Evolutionary conservation across 2,329 filamentous ascomycete species (phyloP), one percentile per base, ranked within the genome.

Genomic region (Penicillium sp.): DNA sequence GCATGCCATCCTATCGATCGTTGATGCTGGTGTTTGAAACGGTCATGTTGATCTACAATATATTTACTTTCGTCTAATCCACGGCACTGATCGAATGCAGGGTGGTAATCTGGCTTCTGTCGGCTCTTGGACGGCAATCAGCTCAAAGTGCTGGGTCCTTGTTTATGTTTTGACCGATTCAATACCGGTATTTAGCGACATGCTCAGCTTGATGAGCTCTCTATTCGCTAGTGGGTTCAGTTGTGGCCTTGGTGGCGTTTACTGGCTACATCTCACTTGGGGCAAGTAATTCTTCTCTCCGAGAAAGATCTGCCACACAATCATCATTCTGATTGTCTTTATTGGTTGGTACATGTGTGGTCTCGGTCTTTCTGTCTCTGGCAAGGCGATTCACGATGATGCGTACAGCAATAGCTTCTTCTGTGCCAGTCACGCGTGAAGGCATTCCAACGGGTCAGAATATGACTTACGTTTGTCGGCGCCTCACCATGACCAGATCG

Each of bases 21-120:
- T 91, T 45, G 84, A 90, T 52, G 87, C 88, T 0, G 89, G 88
- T 54, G 87, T 90, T 6, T 87, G 91, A 61, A 88, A 89, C 70
- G 87, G 84, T 6, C 85, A 88, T 61, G 85, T 91, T 2, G 86
- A 85, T 3, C 81, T 82, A 33, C 89, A 89, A 71, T 88, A 89
- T 65, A 80, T 90, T 59, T 91, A 89, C 68, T 79, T 85, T 4
- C 83, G 88, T 25, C 70, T 88, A 6, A 90, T 89, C 78, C 79
- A 81, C 25, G 82, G 84, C 63, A 86, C 84, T 8, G 81, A 83
- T 64, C 81, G 83, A 70, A 78, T 85, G 74, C 76, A 78, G 45
- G 78, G 80, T 59, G 78, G 79, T 49, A 85, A 81, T 42, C 73
- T 77, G 55, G 61, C 80, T 0, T 83, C 84, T 3, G 82, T 83